Evolutionary conservation across 1,139 yeast species (phyloP).

Genomic region (Kodamaea ohmeri): DNA sequence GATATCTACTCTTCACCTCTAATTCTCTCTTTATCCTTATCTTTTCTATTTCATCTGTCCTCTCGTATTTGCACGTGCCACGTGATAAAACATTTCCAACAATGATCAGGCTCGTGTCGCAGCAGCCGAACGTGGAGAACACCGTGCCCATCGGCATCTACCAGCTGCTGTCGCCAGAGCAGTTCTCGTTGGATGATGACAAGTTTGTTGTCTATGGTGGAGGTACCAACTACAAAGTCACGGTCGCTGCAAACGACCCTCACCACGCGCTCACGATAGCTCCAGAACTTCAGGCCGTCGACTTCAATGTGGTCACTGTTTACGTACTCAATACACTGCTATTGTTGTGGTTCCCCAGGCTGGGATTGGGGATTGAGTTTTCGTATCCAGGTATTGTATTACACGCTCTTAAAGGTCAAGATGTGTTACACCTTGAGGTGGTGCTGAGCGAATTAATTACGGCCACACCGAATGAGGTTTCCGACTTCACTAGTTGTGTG

Average conservation of each 20-base stretch:
- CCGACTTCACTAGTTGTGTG: slow-evolving; percentile 22
- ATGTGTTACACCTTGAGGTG: slow-evolving; percentile 35
- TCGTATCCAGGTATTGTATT: slow-evolving; percentile 39
- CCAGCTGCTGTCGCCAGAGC: slow-evolving; percentile 41
- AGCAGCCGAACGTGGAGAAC: slow-evolving; percentile 43
- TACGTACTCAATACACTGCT: slow-evolving; percentile 41
- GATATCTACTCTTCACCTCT: too few species aligned
- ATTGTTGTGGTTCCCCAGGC: slow-evolving; percentile 34
- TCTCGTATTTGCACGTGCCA: neutral
- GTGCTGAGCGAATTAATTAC: slow-evolving; percentile 20
- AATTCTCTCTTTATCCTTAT: neutral
- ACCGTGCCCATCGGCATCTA: slow-evolving; percentile 35
- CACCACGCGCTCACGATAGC: slow-evolving; percentile 14
- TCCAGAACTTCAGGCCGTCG: slow-evolving; percentile 13
- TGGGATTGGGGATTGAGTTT: slow-evolving; percentile 35
- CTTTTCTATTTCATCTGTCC: neutral
- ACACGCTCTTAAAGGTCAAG: slow-evolving; percentile 34
- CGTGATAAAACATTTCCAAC: slow-evolving; percentile 5
- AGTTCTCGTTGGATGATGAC: slow-evolving; percentile 40
- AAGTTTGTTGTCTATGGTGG: slow-evolving; percentile 44
- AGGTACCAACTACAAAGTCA: slow-evolving; percentile 22
- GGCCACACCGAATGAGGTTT: slow-evolving; percentile 13
- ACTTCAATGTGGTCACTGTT: slow-evolving; percentile 22
- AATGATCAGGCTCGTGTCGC: slow-evolving; percentile 22
- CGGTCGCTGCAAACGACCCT: slow-evolving; percentile 19